A percentile compares a stretch with the other conserved stretches of the same genome.
phyloP scores from a whole-genome alignment of 257 asterid species.

The Catharanthus roseus region DNA sequence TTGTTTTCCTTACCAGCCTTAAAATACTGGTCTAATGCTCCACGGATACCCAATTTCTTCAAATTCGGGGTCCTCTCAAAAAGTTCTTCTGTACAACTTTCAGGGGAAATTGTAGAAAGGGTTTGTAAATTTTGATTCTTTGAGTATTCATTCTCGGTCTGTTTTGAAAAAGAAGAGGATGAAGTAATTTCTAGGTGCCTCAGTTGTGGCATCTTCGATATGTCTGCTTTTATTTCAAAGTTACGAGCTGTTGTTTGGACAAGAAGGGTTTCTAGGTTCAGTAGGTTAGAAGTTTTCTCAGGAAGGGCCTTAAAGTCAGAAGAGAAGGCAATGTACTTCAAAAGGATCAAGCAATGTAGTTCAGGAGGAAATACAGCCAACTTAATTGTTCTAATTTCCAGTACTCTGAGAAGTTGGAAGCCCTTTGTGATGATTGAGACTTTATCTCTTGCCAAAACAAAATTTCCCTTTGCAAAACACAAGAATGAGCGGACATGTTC shows the following conservation, averaged over 20 bases:
- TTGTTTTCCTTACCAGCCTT: background rate
- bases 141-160: slow-evolving; percentile 25
- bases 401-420: slow-evolving; percentile 30
- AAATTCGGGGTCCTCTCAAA: slow-evolving; percentile 39
- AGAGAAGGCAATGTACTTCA: slow-evolving; percentile 10
- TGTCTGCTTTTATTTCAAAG: slow-evolving; percentile 8
- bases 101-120: slow-evolving; percentile 46
- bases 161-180: slow-evolving; percentile 5
- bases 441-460: background rate
- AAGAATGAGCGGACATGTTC: slow-evolving; percentile 12
- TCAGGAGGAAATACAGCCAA: slow-evolving; percentile 1
- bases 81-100: slow-evolving; percentile 45
- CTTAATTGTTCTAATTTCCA: slow-evolving; percentile 25
- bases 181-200: slow-evolving; percentile 10
- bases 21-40: slow-evolving; percentile 17
- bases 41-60: slow-evolving; percentile 42
- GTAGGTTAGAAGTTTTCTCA: background rate
- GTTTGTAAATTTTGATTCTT: slow-evolving; percentile 42
- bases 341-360: background rate
- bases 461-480: background rate
- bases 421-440: slow-evolving; percentile 17
- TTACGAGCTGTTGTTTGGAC: background rate
- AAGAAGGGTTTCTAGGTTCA: slow-evolving; percentile 21
- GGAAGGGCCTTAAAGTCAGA: slow-evolving; percentile 7
- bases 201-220: slow-evolving; percentile 7